phyloP scores from a whole-genome alignment of 495 filamentous ascomycete species.

The Thermothielavioides terrestris region DNA sequence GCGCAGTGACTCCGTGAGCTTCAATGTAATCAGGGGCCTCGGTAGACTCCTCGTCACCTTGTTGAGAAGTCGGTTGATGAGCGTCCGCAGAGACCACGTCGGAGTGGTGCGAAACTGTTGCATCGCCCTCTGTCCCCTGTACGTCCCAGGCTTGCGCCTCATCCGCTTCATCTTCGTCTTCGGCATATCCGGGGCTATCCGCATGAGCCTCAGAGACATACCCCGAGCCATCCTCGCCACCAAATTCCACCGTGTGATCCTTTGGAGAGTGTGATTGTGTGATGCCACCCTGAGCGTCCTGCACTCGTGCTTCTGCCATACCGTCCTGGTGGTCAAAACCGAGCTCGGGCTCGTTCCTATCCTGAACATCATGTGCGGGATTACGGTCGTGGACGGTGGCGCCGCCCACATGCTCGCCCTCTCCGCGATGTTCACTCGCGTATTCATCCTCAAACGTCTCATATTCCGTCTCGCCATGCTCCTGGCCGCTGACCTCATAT shows the following conservation, averaged over 20 bases:
- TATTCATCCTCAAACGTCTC: neutral
- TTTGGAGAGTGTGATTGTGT: neutral
- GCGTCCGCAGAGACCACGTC: neutral
- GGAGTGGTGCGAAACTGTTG: neutral
- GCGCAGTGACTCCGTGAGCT: neutral
- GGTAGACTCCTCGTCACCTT: neutral
- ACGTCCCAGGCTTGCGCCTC: neutral
- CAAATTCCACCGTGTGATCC: neutral
- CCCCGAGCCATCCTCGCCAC: neutral
- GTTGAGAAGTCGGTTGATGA: neutral
- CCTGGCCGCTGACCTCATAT: neutral
- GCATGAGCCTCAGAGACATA: neutral
- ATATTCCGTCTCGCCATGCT: neutral
- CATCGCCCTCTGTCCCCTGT: neutral
- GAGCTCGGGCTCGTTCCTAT: slow-evolving; percentile 5
- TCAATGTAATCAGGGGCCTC: neutral
- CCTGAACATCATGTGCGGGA: slow-evolving; percentile 16
- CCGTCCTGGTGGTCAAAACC: slow-evolving; percentile 17
- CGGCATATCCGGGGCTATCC: neutral
- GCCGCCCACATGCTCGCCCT: neutral
- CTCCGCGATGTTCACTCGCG: neutral
- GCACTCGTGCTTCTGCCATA: neutral
- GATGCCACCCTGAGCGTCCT: neutral
- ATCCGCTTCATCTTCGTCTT: neutral
- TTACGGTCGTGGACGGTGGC: slow-evolving; percentile 11